Evolutionary conservation across 768 basidiomycete genomes (phyloP), one percentile per base, ranked within the genome.

Genomic region (Pleurotus platypus): DNA sequence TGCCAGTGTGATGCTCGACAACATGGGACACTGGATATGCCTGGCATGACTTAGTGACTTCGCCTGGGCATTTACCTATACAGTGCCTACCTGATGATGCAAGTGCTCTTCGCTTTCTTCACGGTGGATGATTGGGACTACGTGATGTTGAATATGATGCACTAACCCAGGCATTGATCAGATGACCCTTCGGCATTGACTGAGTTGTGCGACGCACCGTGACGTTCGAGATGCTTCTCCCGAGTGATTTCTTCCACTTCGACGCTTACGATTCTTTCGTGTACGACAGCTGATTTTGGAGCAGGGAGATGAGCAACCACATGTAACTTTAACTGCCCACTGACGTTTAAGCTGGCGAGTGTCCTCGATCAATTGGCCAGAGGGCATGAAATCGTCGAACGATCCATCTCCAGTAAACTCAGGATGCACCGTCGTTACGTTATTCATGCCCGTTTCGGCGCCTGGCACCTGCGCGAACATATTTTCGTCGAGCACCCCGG

Each of bases 361-460:
- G 42, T 45, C 42, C 20, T 45, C 42, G 5, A 45, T 22, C n/a
- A 45, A n/a, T 5, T 45, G n/a, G 1, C 42, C 42, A 7, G 42
- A 45, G 42, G n/a, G 42, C 42, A 45, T 45, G 13, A 35, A 2
- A 35, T 35, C 30, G 30, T 35, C 8, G 11, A 4, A 11, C 9
- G 30, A 9, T 35, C 30, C 9, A 35, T 35, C 11, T 11, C 30
- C 30, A 35, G 9, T 35, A 35, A 35, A 35, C 30, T 35, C 8
- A 3, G 30, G 8, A 35, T 35, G 30, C 9, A 35, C 30, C 30
- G 30, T 2, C 30, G 9, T 35, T 11, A 35, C 2, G 30, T 35
- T 9, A 35, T 35, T 35, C 30, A 11, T 35, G 30, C 11, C 3
- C 89, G 69, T 90, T 89, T 66, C 89, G 88, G 0, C 87, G 89